A percentile compares a stretch with the other conserved stretches of the same genome.
These are phyloP conservation scores for Aureobasidium zeae DNA, from an alignment of 2,329 filamentous ascomycete species.

Conservation along the genomic window DNA sequence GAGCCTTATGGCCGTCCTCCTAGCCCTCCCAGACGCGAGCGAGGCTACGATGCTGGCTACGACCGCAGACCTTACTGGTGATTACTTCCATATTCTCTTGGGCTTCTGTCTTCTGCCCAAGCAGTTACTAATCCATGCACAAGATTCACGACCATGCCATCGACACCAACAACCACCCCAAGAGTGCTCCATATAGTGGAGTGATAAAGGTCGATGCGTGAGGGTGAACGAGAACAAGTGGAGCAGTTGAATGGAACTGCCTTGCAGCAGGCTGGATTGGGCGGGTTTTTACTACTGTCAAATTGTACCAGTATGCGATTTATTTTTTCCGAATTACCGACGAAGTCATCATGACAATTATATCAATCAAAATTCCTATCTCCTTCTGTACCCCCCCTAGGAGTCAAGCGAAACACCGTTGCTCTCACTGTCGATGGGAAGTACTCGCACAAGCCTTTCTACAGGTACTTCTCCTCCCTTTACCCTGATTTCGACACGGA, in stretches of 20 bases:
- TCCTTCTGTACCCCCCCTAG: not conserved
- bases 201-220: not conserved
- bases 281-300: constrained; percentile 7
- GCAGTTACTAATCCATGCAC: constrained; percentile 4
- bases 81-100: constrained; percentile 19
- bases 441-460: constrained; percentile 35
- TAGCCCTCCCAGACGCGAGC: constrained; percentile 35
- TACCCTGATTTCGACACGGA: constrained; percentile 42
- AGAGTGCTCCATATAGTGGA: not conserved
- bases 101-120: not conserved
- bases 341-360: no score
- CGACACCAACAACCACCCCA: not conserved
- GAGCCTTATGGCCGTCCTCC: constrained; percentile 40
- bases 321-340: no score
- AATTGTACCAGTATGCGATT: constrained; percentile 4
- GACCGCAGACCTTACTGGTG: constrained; percentile 45
- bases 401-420: not conserved
- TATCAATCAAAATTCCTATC: no score
- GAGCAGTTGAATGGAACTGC: constrained; percentile 2
- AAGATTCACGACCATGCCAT: constrained; percentile 7
- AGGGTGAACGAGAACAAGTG: not conserved
- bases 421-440: constrained; percentile 3
- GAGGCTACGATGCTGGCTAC: constrained; percentile 32
- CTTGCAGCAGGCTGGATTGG: not conserved
- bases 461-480: constrained; percentile 37